Base-by-base conservation (phyloP, 2,329 filamentous ascomycete genomes). In the Claviceps cyperi region DNA sequence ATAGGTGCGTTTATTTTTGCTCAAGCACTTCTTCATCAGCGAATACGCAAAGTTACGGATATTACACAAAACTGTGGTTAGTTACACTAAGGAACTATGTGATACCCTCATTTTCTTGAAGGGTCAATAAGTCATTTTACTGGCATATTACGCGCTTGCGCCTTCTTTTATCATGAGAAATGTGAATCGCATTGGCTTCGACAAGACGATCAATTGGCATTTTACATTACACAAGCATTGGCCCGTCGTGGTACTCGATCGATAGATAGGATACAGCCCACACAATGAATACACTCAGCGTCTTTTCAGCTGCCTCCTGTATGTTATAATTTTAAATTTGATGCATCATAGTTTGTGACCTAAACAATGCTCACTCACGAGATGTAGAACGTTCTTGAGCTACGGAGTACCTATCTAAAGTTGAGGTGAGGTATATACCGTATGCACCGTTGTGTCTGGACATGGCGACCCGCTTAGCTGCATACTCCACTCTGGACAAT, bases 381-480 rank as follows among this genome's bases (percentile, higher is more conserved):
- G n/a, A 3, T 22, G 17, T 13, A 19, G n/a, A 22, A 19, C 7
- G 38, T 7, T 39, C 9, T 13, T 32, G 37, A n/a, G 28, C 19
- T 37, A n/a, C n/a, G n/a, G n/a, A n/a, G n/a, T n/a, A n/a, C n/a
- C n/a, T n/a, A n/a, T n/a, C n/a, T n/a, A n/a, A n/a, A n/a, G n/a
- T n/a, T n/a, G n/a, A n/a, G n/a, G n/a, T n/a, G n/a, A n/a, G n/a
- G n/a, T n/a, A n/a, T n/a, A n/a, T n/a, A n/a, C n/a, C n/a, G n/a
- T n/a, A n/a, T n/a, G n/a, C n/a, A n/a, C n/a, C n/a, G n/a, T n/a
- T n/a, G n/a, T n/a, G n/a, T n/a, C n/a, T n/a, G n/a, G n/a, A n/a
- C n/a, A n/a, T n/a, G n/a, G n/a, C 37, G 39, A 24, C 47, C 28
- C 47, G 47, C 47, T 48, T 48, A 43, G 17, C 28, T 43, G 47